Percentiles rank a stretch among this genome's conserved stretches.
These are phyloP conservation scores for Flaveria linearis DNA, from an alignment of 129 eudicot species.

Conservation along the genomic window DNA sequence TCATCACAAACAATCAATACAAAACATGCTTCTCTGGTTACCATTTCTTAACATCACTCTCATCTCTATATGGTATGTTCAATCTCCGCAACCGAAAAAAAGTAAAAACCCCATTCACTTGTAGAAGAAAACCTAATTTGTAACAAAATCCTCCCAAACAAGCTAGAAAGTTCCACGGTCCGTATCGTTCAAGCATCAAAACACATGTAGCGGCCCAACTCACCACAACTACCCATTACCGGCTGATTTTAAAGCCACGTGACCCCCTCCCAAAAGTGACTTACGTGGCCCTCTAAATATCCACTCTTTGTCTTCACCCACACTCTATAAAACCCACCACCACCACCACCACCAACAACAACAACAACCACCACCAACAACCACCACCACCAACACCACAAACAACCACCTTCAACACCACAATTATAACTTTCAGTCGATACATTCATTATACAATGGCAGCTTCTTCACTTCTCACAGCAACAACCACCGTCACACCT, in stretches of 20 bases:
- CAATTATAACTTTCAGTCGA: background rate
- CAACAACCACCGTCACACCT: conserved; percentile 8
- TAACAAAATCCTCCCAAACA: background rate
- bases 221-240: background rate
- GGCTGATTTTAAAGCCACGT: conserved; percentile 33
- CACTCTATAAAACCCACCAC: background rate
- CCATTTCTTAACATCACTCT: no score
- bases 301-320: conserved; percentile 44
- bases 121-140: background rate
- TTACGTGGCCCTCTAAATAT: conserved; percentile 59
- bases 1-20: no score
- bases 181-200: background rate
- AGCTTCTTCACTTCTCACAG: conserved; percentile 43
- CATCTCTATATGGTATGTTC: no score
- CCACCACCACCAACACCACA: background rate
- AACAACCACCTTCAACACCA: background rate
- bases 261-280: conserved; percentile 12
- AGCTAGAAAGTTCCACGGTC: conserved; percentile 6
- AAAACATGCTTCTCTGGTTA: no score
- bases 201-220: conserved; percentile 11
- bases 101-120: background rate
- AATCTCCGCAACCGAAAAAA: no score
- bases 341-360: background rate
- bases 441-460: conserved; percentile 3
- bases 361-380: no score